These are phyloP conservation scores for Yarrowia sp. DNA, from an alignment of 805 yeast species.

Conservation along the genomic window DNA sequence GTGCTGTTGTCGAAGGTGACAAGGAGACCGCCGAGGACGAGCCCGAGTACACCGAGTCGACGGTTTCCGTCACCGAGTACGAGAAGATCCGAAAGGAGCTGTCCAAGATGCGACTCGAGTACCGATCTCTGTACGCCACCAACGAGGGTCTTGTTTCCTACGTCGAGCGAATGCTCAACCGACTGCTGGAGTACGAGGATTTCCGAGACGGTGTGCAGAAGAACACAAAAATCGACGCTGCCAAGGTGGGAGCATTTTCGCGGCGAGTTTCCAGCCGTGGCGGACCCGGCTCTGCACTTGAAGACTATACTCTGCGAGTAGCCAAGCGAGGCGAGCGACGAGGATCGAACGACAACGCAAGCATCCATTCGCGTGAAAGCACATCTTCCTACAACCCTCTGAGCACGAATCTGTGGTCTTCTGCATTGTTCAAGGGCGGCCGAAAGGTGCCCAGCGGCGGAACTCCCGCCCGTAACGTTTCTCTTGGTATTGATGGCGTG, in stretches of 20 bases:
- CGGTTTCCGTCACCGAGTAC: not conserved
- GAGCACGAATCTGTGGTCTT: constrained; percentile 23
- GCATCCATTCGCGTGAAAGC: constrained; percentile 9
- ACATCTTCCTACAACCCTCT: constrained; percentile 11
- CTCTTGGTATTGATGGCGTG: constrained; percentile 22
- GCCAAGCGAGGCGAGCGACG: constrained; percentile 22
- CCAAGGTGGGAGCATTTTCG: constrained; percentile 4
- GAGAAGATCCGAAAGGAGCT: constrained; percentile 26
- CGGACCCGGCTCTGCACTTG: constrained; percentile 12
- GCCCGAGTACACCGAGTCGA: not conserved
- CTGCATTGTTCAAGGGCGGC: constrained; percentile 14
- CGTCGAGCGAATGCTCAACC: constrained; percentile 39
- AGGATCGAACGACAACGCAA: not conserved
- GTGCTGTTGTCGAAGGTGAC: not conserved
- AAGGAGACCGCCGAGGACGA: not conserved
- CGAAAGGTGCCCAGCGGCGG: not conserved
- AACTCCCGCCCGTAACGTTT: not conserved
- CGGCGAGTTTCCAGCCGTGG: constrained; percentile 26
- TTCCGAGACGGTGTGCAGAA: constrained; percentile 31
- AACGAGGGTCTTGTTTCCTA: constrained; percentile 38
- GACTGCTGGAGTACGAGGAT: constrained; percentile 38
- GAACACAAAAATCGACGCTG: constrained; percentile 20
- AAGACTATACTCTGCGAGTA: constrained; percentile 6
- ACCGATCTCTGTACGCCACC: constrained; percentile 35
- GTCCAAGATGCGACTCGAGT: constrained; percentile 35